Base-by-base conservation (phyloP, 2,329 filamentous ascomycete genomes). In the Clarireedia monteithiana region DNA sequence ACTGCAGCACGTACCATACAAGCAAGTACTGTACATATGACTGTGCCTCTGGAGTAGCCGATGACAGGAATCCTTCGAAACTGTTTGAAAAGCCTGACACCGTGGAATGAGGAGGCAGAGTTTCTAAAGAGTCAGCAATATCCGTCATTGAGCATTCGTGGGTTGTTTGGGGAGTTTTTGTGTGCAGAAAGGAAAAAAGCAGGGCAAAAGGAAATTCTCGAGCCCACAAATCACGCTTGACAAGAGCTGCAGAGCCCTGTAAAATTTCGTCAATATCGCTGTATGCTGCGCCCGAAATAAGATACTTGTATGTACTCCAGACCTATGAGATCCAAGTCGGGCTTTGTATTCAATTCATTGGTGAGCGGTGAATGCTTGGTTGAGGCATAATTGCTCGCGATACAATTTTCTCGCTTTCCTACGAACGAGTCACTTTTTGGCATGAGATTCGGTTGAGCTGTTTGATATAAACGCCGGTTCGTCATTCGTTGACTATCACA, bases 401-500 rank as follows among this genome's bases (percentile, higher is more conserved):
- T 20, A 38, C 44, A 30, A 17, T 42, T 42, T 38, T 7, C 15
- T 42, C 15, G 15, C 5, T 42, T 17, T 42, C 15, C 30, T 17
- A 48, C 24, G 30, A 6, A 39, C 24, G 6, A 50, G 48, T 51
- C 54, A 6, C 44, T 40, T 56, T 51, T 26, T 30, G 59, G 49
- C n/a, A 51, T 48, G 44, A 36, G 52, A 49, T 40, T 26, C 36
- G 38, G 48, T 34, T 53, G 53, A 30, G 24, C 40, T 50, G 50
- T 24, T 46, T 50, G 27, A 30, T 36, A 23, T 66, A 66, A 64
- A 61, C 63, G 64, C 61, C 59, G 55, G 26, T 39, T 58, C 59
- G 42, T 61, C 58, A 66, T 66, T 66, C 62, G 64, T 66, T 60
- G 63, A 61, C 58, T 63, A 62, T 60, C 26, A 57, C 52, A 48